Base-by-base conservation (phyloP, 1,284 basidiomycete species). In the Phellinidium pouzarii region DNA sequence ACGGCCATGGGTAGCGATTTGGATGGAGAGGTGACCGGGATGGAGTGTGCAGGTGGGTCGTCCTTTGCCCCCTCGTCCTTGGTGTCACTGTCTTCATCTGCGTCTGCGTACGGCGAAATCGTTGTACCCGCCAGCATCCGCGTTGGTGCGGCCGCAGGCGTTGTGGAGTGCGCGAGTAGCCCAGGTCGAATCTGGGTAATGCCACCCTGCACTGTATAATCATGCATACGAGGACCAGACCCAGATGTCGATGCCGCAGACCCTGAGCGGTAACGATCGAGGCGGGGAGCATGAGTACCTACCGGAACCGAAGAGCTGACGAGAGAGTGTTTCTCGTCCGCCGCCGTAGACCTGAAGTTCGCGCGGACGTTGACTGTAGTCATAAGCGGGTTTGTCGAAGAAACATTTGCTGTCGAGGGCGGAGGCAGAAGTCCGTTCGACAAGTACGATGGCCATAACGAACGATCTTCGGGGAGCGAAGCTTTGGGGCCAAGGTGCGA, bases 391-490 rank as follows among this genome's bases (percentile, higher is more conserved):
- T 45, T 51, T 52, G 37, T 53, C 17, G 49, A 42, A 17, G 38
- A 40, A 14, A 26, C 19, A 19, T 54, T 52, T 23, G 53, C 48
- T 25, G 46, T 38, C n/a, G 71, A 69, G n/a, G 78, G 80, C 29
- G 74, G 76, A 22, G 84, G 82, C 6, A 89, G 68, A 11, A 75
- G 67, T 1, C 86, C 87, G 9, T 83, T 82, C 61, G 76, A 93
- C 57, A 80, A 76, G 71, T 82, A 87, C 20, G 80, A 81, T 1
- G 86, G 87, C 89, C 91, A 91, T 47, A 88, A 74, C 2, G 87
- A 86, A 59, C 94, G 91, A 67, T 98, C 94, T 56, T 92, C 92
- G 0, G 95, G 95, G 5, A 98, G 76, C 2, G 91, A 91, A 3
- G 83, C 80, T 7, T 85, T 84, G 9, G 83, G 79, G 12, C 83